Base-by-base conservation (phyloP, 148 eudicot genomes). In the Polygonum maritimum region DNA sequence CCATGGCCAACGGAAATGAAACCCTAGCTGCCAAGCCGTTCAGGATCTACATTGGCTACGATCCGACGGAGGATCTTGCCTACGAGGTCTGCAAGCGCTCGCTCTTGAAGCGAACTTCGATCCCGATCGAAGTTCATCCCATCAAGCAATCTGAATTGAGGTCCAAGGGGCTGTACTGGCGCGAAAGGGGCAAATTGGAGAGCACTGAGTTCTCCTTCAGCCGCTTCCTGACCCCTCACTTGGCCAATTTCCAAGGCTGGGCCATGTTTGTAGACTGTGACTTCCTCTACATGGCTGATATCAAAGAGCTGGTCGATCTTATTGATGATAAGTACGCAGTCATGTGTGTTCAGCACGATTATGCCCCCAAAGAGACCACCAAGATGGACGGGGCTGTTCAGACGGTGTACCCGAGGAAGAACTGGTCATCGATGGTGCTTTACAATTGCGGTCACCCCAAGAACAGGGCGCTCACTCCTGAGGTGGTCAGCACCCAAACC, bases 321-420 rank as follows among this genome's bases (percentile, higher is more conserved):
- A 80, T 92, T 60, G 96, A 95, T 76, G 94, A 95, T 16, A 90
- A 88, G 39, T 92, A 76, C 69, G 99, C 97, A 0, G 67, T 95
- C 31, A 95, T 92, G 99, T 95, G 99, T 76, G 99, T 95, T 5
- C 94, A 95, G 69, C 99, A 95, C 77, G 99, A 95, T 85, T 92
- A 95, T 55, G 73, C 97, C 0, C 99, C 99, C 0, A 95, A 92
- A 48, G 99, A 95, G 79, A 89, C 90, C 2, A 95, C 99, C 0
- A 95, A 95, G 40, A 95, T 95, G 99, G 97, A 92, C 18, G 99
- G 99, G 2, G 99, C 89, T 0, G 92, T 95, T 1, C 99, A 95
- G 52, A 95, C 99, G 5, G 82, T 90, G 15, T 95, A 95, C 51
- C 99, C 99, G 5, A 84, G 99, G 76, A 95, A 95, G 89, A 95